A percentile compares a stretch with the other conserved stretches of the same genome.
Conservation (phyloP, 139 green algal species). For the Chlorella ohadii region DNA sequence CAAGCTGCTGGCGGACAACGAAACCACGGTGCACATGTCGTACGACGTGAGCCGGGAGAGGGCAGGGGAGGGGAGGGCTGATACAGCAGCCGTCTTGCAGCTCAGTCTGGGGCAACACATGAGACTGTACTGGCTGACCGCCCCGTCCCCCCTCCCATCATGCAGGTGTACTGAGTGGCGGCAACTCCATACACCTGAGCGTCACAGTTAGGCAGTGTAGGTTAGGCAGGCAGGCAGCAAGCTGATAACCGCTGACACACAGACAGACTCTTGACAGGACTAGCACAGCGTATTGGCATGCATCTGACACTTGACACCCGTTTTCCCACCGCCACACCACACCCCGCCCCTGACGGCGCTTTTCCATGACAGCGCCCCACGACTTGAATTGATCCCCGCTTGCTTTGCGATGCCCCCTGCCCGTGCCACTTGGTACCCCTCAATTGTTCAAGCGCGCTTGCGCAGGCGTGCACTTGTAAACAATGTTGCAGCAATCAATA, state of each 20-base stretch:
- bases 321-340: no score
- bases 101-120: no score
- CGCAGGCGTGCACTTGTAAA: no score
- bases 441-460: no score
- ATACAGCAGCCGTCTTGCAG: no score
- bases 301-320: no score
- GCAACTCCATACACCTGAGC: neutral
- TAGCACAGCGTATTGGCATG: neutral
- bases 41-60: constrained; percentile 24
- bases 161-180: constrained; percentile 24
- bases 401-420: no score
- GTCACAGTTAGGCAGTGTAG: neutral
- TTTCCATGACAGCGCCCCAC: neutral
- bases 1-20: constrained; percentile 62
- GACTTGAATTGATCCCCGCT: neutral
- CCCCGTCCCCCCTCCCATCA: neutral
- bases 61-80: neutral
- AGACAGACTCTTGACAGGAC: neutral
- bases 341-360: constrained; percentile 1
- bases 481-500: no score
- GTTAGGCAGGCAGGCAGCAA: neutral
- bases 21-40: constrained; percentile 42
- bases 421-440: no score
- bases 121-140: no score
- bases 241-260: neutral